Evolutionary conservation across 129 eudicot species (phyloP).

Genomic region (Daucus carota): DNA sequence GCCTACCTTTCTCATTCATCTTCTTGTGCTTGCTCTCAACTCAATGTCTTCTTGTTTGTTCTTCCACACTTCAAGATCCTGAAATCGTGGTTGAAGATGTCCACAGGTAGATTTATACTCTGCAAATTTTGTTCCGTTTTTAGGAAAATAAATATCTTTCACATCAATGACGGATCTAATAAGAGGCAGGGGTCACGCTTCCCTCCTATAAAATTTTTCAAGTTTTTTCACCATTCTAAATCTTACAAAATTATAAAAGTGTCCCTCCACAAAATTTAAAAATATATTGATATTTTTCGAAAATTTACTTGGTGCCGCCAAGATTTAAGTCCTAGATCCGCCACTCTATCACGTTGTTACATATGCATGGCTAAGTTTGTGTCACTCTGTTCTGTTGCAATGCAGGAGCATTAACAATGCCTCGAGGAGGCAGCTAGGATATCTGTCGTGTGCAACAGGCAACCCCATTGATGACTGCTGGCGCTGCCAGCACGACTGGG

Average conservation of each 20-base stretch:
- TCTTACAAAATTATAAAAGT: too few relatives aligned
- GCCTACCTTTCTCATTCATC: constrained; percentile 4
- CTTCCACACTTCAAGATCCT: constrained; percentile 40
- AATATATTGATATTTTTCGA: too few relatives aligned
- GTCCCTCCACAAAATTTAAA: too few relatives aligned
- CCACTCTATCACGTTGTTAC: too few relatives aligned
- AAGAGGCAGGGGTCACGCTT: too few relatives aligned
- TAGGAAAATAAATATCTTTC: too few relatives aligned
- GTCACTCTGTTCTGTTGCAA: background rate
- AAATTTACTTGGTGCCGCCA: too few relatives aligned
- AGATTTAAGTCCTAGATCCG: too few relatives aligned
- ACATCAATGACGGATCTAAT: too few relatives aligned
- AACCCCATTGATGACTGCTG: constrained; percentile 93
- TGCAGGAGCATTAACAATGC: constrained; percentile 44
- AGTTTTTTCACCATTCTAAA: too few relatives aligned
- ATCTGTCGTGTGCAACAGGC: constrained; percentile 63
- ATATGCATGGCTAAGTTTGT: constrained; percentile 2
- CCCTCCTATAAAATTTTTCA: too few relatives aligned
- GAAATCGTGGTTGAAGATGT: constrained; percentile 51
- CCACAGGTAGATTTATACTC: constrained; percentile 18
- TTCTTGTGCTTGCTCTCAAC: constrained; percentile 19
- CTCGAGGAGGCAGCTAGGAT: constrained; percentile 68
- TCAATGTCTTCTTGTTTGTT: constrained; percentile 16
- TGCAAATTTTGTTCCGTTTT: background rate
- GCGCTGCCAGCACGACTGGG: constrained; percentile 88